These are phyloP conservation scores for Chlamydomonas sp. DNA, from an alignment of 139 green algal species.

Conservation along the genomic window DNA sequence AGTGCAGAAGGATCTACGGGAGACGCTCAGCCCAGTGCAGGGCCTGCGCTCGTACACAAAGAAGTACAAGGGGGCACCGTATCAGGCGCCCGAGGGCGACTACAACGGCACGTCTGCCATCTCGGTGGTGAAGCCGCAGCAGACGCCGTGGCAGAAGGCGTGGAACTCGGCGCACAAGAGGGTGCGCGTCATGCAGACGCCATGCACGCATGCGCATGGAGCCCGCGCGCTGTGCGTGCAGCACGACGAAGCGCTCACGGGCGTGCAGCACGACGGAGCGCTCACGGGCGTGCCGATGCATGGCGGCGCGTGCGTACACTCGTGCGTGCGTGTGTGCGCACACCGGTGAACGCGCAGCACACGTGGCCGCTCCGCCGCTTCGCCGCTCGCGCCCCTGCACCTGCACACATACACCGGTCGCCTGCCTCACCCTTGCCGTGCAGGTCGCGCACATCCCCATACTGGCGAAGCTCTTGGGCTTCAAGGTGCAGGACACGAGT, in stretches of 20 bases:
- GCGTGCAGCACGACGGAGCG: background rate
- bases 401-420: background rate
- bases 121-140: slow-evolving; percentile 27
- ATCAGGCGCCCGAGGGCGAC: background rate
- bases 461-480: slow-evolving; percentile 15
- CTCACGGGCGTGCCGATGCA: background rate
- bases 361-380: too few species aligned
- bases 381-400: too few species aligned
- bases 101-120: slow-evolving; percentile 7
- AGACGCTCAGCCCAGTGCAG: slow-evolving; percentile 4
- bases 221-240: too few species aligned
- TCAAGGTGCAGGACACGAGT: slow-evolving; percentile 25
- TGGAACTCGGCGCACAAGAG: slow-evolving; percentile 30
- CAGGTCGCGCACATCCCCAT: slow-evolving; percentile 23
- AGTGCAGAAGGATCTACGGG: background rate
- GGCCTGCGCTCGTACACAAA: background rate
- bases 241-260: background rate
- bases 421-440: background rate
- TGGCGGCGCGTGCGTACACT: background rate
- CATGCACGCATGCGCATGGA: background rate
- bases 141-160: slow-evolving; percentile 28
- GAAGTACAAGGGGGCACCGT: background rate
- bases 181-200: slow-evolving; percentile 13
- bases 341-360: too few species aligned
- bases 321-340: background rate